Conservation (phyloP, 2,329 filamentous ascomycete species). For the Penicillium sp. region DNA sequence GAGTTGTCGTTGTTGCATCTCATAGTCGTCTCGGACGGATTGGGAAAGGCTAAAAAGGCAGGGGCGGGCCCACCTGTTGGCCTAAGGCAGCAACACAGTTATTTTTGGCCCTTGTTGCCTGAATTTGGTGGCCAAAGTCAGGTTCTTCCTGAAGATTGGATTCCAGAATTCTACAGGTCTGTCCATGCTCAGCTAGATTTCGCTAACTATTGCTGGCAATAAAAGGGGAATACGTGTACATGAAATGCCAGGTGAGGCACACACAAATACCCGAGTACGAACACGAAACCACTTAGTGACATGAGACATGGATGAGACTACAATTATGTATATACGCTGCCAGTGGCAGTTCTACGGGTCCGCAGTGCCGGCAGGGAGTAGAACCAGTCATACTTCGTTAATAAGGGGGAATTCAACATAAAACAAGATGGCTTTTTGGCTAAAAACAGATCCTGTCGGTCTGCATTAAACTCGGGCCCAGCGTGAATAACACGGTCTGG, state of each 20-base stretch:
- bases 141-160: background rate
- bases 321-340: background rate
- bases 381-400: slow-evolving; percentile 41
- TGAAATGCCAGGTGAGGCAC: background rate
- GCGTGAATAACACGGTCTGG: slow-evolving; percentile 28
- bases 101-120: slow-evolving; percentile 9
- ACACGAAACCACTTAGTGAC: background rate
- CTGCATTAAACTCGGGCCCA: slow-evolving; percentile 38
- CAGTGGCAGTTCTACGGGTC: slow-evolving; percentile 6
- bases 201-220: background rate
- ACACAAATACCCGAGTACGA: background rate
- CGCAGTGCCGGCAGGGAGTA: slow-evolving; percentile 18
- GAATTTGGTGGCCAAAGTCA: background rate
- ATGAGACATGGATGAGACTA: background rate
- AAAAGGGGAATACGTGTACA: no score
- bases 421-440: slow-evolving; percentile 38
- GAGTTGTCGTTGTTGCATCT: slow-evolving; percentile 11
- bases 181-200: background rate
- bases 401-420: slow-evolving; percentile 32
- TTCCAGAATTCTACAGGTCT: background rate
- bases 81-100: slow-evolving; percentile 16
- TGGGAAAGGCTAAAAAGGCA: slow-evolving; percentile 18
- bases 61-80: background rate
- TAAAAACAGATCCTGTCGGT: slow-evolving; percentile 38
- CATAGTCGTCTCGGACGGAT: slow-evolving; percentile 23